Percentiles rank a stretch among this genome's conserved stretches.
phyloP scores from a whole-genome alignment of 192 early-diverging fungal species.

The Entrophospora sp. region DNA sequence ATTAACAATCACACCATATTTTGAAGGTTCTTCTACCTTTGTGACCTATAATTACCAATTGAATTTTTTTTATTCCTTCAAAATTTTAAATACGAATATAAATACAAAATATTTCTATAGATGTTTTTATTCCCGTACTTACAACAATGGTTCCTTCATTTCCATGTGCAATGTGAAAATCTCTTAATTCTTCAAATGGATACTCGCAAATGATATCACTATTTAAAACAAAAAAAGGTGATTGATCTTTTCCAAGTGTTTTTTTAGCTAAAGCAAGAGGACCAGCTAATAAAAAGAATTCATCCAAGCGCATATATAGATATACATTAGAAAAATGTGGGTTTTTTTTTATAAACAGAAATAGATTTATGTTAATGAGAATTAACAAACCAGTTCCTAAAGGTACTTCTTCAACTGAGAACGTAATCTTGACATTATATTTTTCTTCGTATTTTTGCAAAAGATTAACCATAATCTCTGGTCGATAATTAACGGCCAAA shows the following conservation, averaged over 20 bases:
- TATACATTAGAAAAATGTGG: no score
- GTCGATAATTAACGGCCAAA: slow-evolving; percentile 97
- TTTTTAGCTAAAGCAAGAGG: slow-evolving; percentile 90
- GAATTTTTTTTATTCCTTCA: no score
- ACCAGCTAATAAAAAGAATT: no score
- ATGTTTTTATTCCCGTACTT: no score
- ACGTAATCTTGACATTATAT: slow-evolving; percentile 87
- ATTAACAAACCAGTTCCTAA: slow-evolving; percentile 77
- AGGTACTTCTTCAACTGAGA: slow-evolving; percentile 94
- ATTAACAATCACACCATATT: slow-evolving; percentile 96
- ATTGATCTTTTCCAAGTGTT: slow-evolving; percentile 82
- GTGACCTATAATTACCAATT: slow-evolving; percentile 75
- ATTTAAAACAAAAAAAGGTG: slow-evolving; percentile 98
- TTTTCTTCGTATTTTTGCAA: slow-evolving; percentile 89
- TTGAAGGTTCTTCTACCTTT: slow-evolving; percentile 94
- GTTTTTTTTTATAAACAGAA: no score
- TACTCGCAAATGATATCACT: slow-evolving; percentile 98
- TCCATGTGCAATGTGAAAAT: slow-evolving; percentile 87
- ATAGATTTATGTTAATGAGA: no score
- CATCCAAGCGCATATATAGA: no score
- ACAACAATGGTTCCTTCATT: slow-evolving; percentile 90
- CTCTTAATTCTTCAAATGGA: slow-evolving; percentile 79
- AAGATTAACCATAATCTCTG: slow-evolving; percentile 89
- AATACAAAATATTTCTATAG: no score
- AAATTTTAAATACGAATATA: no score